Evolutionary conservation across 257 asterid genomes (phyloP), one percentile per base, ranked within the genome.

Genomic region (Solanum chmielewskii): DNA sequence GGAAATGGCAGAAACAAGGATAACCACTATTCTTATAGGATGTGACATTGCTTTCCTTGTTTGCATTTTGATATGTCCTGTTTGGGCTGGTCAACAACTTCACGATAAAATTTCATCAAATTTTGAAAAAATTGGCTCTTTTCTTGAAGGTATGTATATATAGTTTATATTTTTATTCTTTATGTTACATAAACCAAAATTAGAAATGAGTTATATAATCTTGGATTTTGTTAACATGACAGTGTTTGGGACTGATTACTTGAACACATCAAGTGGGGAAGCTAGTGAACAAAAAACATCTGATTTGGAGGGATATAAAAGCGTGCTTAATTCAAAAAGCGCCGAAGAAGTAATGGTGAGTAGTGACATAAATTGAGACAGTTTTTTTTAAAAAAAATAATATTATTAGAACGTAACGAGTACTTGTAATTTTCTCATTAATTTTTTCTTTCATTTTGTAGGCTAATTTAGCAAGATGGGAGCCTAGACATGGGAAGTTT

Each of bases 81-180:
- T 92, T 9, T 95, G 99, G 98, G 98, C 98, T 70, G 98, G 98
- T 41, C 89, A 88, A 42, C 96, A 95, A 87, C 94, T 95, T 70
- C 97, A 95, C 60, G 87, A 91, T 13, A 80, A 90, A 44, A 84
- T 94, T 15, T 95, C 96, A 16, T 83, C 90, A 33, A 94, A 92
- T 83, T 86, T 96, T 5, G 95, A 94, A 60, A 96, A 94, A 76
- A 92, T 93, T 20, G 97, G 86, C 1, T 56, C 13, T 59, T 95
- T 94, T 89, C 90, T 96, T 60, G 89, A 95, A 94, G 98, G 96
- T 91, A 86, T 1, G 13, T 31, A 16, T 49, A 52, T 52, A 41
- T 41, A 41, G 62, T 7, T 25, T 6, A 5, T 3, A 20, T 45
- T 80, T 15, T 16, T 20, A 1, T 29, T 4, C 6, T 66, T 66